These are phyloP conservation scores for Oxalis stricta DNA, from an alignment of 441 rosid species.

Conservation along the genomic window DNA sequence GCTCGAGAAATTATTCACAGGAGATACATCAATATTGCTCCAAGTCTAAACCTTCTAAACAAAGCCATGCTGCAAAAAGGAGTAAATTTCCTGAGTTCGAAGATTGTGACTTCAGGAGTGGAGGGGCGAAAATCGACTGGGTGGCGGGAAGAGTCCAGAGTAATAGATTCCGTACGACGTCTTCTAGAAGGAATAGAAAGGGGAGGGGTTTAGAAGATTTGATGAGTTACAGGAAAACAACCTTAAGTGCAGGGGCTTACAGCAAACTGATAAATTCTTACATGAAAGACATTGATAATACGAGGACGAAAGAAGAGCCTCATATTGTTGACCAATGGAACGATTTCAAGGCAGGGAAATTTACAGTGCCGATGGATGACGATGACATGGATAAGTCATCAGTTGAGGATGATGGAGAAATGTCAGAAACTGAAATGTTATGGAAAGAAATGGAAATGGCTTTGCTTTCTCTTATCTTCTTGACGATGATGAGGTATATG, in stretches of 20 bases:
- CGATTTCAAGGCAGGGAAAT: conserved; percentile 32
- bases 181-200: no score
- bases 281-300: conserved; percentile 63
- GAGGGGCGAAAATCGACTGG: conserved; percentile 22
- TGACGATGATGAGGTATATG: conserved; percentile 63
- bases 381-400: conserved; percentile 15
- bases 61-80: neutral
- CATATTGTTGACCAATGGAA: conserved; percentile 61
- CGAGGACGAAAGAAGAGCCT: conserved; percentile 39
- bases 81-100: conserved; percentile 6
- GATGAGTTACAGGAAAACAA: conserved; percentile 20
- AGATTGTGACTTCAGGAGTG: conserved; percentile 23
- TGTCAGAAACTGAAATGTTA: conserved; percentile 55
- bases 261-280: conserved; percentile 56
- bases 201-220: conserved; percentile 17
- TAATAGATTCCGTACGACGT: conserved; percentile 15
- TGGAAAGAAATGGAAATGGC: conserved; percentile 88
- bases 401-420: conserved; percentile 45
- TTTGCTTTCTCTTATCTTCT: conserved; percentile 61
- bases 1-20: conserved; percentile 3
- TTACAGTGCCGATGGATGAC: conserved; percentile 10
- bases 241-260: conserved; percentile 68
- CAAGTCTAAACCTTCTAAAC: conserved; percentile 13
- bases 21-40: conserved; percentile 12
- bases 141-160: conserved; percentile 16